Evolutionary conservation across 306 rosid genomes (phyloP).

Genomic region (Canavalia ensiformis): DNA sequence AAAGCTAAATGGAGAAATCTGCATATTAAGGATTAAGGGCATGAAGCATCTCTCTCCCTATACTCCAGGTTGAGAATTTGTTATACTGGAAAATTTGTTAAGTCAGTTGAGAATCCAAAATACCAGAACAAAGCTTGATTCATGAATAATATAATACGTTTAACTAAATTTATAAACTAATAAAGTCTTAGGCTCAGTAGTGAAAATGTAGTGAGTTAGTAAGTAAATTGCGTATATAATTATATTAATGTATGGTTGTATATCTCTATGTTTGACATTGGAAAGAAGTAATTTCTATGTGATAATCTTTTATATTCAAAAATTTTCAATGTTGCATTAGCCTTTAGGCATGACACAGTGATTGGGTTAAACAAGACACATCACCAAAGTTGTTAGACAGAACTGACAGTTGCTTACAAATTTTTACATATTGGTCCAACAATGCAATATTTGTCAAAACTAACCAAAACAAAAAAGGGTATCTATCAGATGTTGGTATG

Average conservation of each 20-base stretch:
- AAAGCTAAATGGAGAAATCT: constrained; percentile 9
- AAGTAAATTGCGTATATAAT: background rate
- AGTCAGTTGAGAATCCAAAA: background rate
- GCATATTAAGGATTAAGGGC: constrained; percentile 11
- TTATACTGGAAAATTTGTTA: background rate
- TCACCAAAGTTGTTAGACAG: constrained; percentile 1
- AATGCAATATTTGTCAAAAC: no score
- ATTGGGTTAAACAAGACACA: background rate
- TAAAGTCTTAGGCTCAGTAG: background rate
- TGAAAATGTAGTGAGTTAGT: background rate
- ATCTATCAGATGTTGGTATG: constrained; percentile 1
- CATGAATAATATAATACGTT: background rate
- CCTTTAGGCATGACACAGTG: background rate
- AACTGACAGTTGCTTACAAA: background rate
- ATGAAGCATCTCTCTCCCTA: background rate
- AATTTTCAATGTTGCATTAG: background rate
- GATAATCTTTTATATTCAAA: constrained; percentile 23
- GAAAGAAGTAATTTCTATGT: constrained; percentile 11
- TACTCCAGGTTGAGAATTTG: background rate
- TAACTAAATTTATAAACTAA: constrained; percentile 1
- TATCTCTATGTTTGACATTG: background rate
- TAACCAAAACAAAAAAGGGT: background rate
- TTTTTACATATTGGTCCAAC: no score
- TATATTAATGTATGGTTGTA: background rate
- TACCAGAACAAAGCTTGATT: background rate